Percentiles rank a stretch among this genome's conserved stretches.
phyloP scores from a whole-genome alignment of 2,329 filamentous ascomycete species.

The Ascosphaera aggregata region DNA sequence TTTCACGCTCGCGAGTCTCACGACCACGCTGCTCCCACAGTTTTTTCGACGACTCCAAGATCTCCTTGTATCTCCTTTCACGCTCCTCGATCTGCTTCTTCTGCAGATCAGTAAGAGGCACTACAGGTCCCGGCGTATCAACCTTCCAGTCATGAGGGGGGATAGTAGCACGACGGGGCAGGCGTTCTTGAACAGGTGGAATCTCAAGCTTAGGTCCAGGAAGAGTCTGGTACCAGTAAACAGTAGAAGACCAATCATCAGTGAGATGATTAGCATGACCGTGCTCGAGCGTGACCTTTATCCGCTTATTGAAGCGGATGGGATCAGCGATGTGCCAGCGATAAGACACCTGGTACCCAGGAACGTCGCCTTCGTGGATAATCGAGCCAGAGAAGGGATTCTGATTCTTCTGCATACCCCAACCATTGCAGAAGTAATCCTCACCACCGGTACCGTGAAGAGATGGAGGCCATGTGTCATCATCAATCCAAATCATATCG shows the following conservation, averaged over 20 bases:
- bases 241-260: constrained; percentile 13
- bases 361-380: constrained; percentile 14
- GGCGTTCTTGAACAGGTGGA: constrained; percentile 7
- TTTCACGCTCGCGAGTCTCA: background rate
- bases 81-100: constrained; percentile 1
- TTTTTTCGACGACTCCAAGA: constrained; percentile 1
- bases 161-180: constrained; percentile 3
- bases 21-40: constrained; percentile 1
- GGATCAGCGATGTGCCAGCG: constrained; percentile 14
- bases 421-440: constrained; percentile 14
- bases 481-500: constrained; percentile 16
- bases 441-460: constrained; percentile 15
- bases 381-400: constrained; percentile 14
- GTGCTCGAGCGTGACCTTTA: constrained; percentile 10
- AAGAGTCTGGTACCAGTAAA: constrained; percentile 14
- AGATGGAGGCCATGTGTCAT: constrained; percentile 14
- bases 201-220: constrained; percentile 11
- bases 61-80: background rate
- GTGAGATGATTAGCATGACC: constrained; percentile 13
- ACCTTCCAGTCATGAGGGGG: constrained; percentile 1
- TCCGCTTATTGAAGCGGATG: constrained; percentile 12
- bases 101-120: background rate
- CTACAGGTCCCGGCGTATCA: background rate
- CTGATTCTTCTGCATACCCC: constrained; percentile 16
- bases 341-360: constrained; percentile 13